Conservation (phyloP, 192 early-diverging fungal genomes). For the Podila verticillata region DNA sequence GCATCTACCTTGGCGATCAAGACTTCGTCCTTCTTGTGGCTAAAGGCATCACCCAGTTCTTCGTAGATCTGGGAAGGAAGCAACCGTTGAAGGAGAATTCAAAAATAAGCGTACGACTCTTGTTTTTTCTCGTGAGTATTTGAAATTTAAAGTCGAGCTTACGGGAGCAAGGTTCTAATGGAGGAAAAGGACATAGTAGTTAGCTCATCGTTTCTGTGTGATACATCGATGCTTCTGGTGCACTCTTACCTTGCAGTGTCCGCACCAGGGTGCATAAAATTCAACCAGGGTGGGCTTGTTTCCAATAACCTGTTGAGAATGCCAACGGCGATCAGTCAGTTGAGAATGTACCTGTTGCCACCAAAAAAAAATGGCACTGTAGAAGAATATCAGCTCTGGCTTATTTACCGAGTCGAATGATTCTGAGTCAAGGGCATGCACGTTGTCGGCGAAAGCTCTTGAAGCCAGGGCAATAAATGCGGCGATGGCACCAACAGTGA, state of each 20-base stretch:
- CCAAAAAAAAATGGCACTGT: too few species aligned
- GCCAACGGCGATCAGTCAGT: too few species aligned
- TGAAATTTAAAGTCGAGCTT: neutral
- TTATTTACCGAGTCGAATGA: constrained; percentile 77
- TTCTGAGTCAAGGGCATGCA: constrained; percentile 38
- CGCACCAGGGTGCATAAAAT: constrained; percentile 93
- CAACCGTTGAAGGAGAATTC: too few species aligned
- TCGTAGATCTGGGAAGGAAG: constrained; percentile 64
- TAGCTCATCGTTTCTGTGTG: neutral
- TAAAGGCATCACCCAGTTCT: constrained; percentile 78
- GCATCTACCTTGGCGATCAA: constrained; percentile 91
- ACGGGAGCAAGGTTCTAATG: constrained; percentile 57
- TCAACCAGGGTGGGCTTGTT: constrained; percentile 81
- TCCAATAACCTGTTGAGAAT: constrained; percentile 42
- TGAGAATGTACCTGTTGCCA: too few species aligned
- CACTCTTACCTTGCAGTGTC: constrained; percentile 75
- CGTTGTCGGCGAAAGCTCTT: constrained; percentile 34
- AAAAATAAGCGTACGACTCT: neutral
- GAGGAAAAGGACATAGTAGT: neutral
- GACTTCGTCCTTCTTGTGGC: constrained; percentile 70
- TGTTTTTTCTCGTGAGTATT: neutral
- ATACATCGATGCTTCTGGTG: neutral
- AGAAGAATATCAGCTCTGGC: neutral
- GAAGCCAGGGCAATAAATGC: constrained; percentile 5
- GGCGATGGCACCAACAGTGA: neutral